These are phyloP conservation scores for Thecaphora frezii DNA, from an alignment of 1,284 basidiomycete genomes.

Conservation along the genomic window DNA sequence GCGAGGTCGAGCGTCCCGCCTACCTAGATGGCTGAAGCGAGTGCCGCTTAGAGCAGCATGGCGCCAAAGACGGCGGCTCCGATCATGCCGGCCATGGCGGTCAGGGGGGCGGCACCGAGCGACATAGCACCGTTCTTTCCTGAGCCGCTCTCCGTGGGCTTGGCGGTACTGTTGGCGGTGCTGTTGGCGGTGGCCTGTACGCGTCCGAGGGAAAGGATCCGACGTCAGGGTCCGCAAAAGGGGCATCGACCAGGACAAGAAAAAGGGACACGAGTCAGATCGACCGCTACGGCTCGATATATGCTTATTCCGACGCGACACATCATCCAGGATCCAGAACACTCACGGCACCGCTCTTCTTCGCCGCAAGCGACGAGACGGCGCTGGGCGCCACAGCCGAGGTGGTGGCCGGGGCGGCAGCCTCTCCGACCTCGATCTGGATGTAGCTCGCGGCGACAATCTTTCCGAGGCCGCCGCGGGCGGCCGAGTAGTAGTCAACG, in stretches of 20 bases:
- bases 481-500: slow-evolving; percentile 27
- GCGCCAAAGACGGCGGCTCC: slow-evolving; percentile 23
- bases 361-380: slow-evolving; percentile 25
- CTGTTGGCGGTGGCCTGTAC: neutral
- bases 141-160: neutral
- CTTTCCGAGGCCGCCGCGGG: slow-evolving; percentile 37
- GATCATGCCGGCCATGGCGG: slow-evolving; percentile 15
- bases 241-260: too few species aligned
- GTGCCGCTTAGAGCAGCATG: slow-evolving; percentile 16
- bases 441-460: slow-evolving; percentile 47
- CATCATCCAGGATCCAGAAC: too few species aligned
- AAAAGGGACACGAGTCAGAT: too few species aligned
- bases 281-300: too few species aligned
- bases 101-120: slow-evolving; percentile 7
- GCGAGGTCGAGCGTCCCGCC: too few species aligned
- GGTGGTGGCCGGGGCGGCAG: slow-evolving; percentile 26
- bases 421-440: slow-evolving; percentile 35
- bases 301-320: too few species aligned
- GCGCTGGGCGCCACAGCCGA: slow-evolving; percentile 19
- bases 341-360: slow-evolving; percentile 17
- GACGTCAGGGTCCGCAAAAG: too few species aligned
- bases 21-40: too few species aligned
- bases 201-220: too few species aligned
- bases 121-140: slow-evolving; percentile 8
- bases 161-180: neutral